phyloP scores from a whole-genome alignment of 225 moss, liverwort and hornwort species.

The Physcomitrellopsis africana region DNA sequence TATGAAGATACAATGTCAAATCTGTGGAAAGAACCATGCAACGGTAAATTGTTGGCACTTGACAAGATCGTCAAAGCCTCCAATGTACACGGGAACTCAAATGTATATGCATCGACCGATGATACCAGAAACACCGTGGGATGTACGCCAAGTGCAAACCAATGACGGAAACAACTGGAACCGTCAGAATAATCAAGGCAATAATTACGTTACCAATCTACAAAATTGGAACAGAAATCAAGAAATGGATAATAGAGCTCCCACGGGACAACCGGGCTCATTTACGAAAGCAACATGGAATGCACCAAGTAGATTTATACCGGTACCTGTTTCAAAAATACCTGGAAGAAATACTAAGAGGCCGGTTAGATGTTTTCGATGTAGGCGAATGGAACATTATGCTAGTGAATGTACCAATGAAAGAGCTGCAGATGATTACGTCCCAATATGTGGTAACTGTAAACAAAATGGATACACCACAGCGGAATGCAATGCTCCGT shows the following conservation, averaged over 20 bases:
- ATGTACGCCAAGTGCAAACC: neutral
- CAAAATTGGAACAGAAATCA: neutral
- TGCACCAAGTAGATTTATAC: neutral
- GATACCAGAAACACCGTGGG: neutral
- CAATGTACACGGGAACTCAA: too few species aligned
- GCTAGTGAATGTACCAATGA: neutral
- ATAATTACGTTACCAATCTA: too few species aligned
- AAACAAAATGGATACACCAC: neutral
- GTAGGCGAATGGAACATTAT: neutral
- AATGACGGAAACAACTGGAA: neutral
- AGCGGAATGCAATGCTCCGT: neutral
- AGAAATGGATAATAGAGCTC: neutral
- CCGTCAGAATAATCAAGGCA: too few species aligned
- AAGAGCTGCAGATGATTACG: neutral
- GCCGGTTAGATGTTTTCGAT: neutral
- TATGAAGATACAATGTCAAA: neutral
- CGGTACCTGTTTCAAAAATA: too few species aligned
- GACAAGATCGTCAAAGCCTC: too few species aligned
- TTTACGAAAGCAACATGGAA: neutral
- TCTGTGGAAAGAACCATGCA: neutral
- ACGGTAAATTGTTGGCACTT: neutral
- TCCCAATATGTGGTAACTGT: neutral
- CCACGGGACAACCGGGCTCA: neutral
- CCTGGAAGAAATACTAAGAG: too few species aligned
- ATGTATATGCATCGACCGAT: accelerated